Evolutionary conservation across 2,329 filamentous ascomycete genomes (phyloP).

Genomic region (Catunica adiposa): DNA sequence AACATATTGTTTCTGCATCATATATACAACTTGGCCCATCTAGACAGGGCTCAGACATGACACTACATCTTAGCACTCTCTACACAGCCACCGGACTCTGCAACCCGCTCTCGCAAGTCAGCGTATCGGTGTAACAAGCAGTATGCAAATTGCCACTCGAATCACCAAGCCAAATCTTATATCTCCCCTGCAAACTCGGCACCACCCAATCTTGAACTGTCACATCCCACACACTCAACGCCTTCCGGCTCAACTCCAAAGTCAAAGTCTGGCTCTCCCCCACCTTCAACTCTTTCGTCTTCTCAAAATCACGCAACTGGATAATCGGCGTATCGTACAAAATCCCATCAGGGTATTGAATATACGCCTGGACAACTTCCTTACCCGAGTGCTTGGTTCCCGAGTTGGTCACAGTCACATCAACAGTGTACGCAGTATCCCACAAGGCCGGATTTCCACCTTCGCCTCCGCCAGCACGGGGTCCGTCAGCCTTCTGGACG

Average conservation of each 20-base stretch:
- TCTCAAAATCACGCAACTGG: constrained; percentile 59
- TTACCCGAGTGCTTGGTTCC: constrained; percentile 29
- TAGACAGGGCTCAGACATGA: background rate
- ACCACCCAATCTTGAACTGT: constrained; percentile 50
- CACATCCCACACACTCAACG: constrained; percentile 59
- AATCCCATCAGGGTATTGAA: constrained; percentile 26
- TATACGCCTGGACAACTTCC: constrained; percentile 30
- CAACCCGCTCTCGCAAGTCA: constrained; percentile 19
- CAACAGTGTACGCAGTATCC: constrained; percentile 29
- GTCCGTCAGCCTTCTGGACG: constrained; percentile 22
- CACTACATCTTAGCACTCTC: background rate
- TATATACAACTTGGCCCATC: background rate
- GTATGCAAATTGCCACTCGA: constrained; percentile 22
- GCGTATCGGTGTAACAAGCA: constrained; percentile 20
- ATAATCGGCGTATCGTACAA: constrained; percentile 46
- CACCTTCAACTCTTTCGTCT: constrained; percentile 37
- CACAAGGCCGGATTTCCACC: constrained; percentile 53
- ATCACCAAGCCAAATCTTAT: constrained; percentile 25
- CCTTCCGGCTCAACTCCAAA: constrained; percentile 46
- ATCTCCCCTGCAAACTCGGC: constrained; percentile 22
- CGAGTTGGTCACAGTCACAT: constrained; percentile 35
- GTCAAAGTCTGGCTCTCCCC: constrained; percentile 37
- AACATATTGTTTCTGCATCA: background rate
- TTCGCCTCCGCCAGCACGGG: constrained; percentile 50
- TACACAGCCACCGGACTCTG: constrained; percentile 7